Base-by-base conservation (phyloP, 768 basidiomycete genomes). In the Suillus fuscotomentosus region DNA sequence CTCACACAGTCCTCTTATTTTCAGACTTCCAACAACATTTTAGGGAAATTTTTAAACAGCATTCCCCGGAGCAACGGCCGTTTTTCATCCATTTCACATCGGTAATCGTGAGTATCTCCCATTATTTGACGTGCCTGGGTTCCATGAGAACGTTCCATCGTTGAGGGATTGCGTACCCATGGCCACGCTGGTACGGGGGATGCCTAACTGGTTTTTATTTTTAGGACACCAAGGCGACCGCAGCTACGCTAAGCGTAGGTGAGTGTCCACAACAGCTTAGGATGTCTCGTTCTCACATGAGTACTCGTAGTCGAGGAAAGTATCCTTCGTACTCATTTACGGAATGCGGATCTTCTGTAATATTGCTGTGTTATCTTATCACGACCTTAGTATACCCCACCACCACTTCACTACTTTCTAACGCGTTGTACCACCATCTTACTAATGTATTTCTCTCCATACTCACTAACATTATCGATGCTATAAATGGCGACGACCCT, bases 11-110 rank as follows among this genome's bases (percentile, higher is more conserved):
- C 62, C 5, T 47, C 39, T 59, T 48, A 5, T 31, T 65, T 51
- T 5, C 65, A 93, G 91, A 92, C 74, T 91, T 94, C 75, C 87
- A 88, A 68, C 85, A 88, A 64, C 90, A 92, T 71, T 92, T 94
- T 75, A 90, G 85, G 71, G 91, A 92, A 61, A 89, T 91, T 43
- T 81, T 83, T 54, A 86, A 83, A 66, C 80, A 82, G 51, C 77
- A 82, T 67, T 91, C 91, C 1, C 88, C 89, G 14, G 80, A 84
- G 31, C 82, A 84, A 48, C 83, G 91, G 5, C 83, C 86, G 0
- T 91, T 91, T 74, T 89, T 86, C 68, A 81, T 88, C 60, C 88
- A 92, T 78, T 80, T 89, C 45, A 93, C 91, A 42, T 89, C 90
- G 59, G 89, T 92, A 59, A 85, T 92, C 66, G 91, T 92, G 71